Percentiles rank a stretch among this genome's conserved stretches.
Conservation (phyloP, 2,329 filamentous ascomycete species). For the Diplodia intermedia region DNA sequence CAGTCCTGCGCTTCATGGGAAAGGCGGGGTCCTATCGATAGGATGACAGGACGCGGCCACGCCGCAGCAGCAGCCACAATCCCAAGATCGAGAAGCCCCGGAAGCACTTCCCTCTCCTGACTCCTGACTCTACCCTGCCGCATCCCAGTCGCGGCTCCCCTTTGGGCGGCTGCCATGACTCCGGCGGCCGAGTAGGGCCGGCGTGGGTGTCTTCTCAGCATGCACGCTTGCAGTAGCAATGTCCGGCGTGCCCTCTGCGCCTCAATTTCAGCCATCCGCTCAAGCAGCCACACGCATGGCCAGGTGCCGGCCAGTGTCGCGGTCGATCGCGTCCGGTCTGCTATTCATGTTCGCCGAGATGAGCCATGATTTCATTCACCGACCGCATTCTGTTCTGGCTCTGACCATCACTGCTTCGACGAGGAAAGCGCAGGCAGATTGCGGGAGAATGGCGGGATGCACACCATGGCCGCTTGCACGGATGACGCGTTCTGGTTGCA, state of each 20-base stretch:
- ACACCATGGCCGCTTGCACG: conserved; percentile 14
- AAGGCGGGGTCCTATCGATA: conserved; percentile 31
- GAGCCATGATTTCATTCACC: conserved; percentile 25
- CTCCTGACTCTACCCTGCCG: conserved; percentile 7
- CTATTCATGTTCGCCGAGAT: conserved; percentile 18
- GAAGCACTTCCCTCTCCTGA: conserved; percentile 17
- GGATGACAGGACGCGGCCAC: not conserved
- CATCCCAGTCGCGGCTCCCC: conserved; percentile 4
- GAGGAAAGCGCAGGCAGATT: not conserved
- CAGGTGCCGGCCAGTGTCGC: conserved; percentile 20
- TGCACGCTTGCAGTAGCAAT: conserved; percentile 26
- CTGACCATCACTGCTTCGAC: not conserved
- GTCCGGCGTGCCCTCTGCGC: conserved; percentile 32
- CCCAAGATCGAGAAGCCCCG: conserved; percentile 1
- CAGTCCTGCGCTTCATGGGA: conserved; percentile 4
- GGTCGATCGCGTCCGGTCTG: conserved; percentile 16
- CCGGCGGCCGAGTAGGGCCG: not conserved
- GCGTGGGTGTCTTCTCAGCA: not conserved
- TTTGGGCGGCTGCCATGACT: not conserved
- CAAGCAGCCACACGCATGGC: conserved; percentile 10
- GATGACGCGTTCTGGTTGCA: conserved; percentile 26
- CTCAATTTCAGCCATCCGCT: conserved; percentile 29
- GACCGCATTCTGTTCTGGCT: not conserved
- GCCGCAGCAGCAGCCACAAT: conserved; percentile 1
- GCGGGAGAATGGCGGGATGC: conserved; percentile 13